A percentile compares a stretch with the other conserved stretches of the same genome.
Conservation (phyloP, 2,329 filamentous ascomycete genomes). For the Aspergillus arachidicola region DNA sequence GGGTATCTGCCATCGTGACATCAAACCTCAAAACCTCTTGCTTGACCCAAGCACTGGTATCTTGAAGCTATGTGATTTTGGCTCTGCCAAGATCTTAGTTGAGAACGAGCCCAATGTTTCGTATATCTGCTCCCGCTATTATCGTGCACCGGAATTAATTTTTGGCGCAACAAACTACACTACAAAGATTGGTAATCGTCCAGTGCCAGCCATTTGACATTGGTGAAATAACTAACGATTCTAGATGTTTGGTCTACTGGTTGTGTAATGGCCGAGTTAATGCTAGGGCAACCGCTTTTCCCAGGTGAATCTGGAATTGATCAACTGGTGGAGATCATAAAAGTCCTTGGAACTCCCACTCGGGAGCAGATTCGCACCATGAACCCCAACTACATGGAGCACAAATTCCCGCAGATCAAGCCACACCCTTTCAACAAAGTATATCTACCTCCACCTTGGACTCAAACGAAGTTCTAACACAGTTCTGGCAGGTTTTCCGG, state of each 20-base stretch:
- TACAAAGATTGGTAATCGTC: conserved; percentile 89
- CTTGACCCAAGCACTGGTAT: conserved; percentile 89
- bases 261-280: conserved; percentile 98
- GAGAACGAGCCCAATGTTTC: conserved; percentile 99
- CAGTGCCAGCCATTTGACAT: neutral
- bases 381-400: conserved; percentile 99
- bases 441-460: conserved; percentile 9
- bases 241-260: conserved; percentile 98
- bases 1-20: conserved; percentile 98
- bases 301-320: conserved; percentile 98
- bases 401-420: conserved; percentile 99
- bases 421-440: conserved; percentile 97
- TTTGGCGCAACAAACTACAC: conserved; percentile 99
- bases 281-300: conserved; percentile 97
- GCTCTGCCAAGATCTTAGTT: conserved; percentile 96
- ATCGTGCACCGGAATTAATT: conserved; percentile 95
- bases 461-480: conserved; percentile 22
- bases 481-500: conserved; percentile 72
- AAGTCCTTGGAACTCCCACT: conserved; percentile 94
- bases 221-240: conserved; percentile 15
- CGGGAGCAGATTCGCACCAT: conserved; percentile 98
- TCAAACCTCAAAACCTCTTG: conserved; percentile 97
- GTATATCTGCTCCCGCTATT: conserved; percentile 99
- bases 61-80: conserved; percentile 97
- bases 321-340: conserved; percentile 98